Evolutionary conservation across 352 stramenopile species (phyloP), one percentile per base, ranked within the genome.

Genomic region (Phytopythium kandeliae): DNA sequence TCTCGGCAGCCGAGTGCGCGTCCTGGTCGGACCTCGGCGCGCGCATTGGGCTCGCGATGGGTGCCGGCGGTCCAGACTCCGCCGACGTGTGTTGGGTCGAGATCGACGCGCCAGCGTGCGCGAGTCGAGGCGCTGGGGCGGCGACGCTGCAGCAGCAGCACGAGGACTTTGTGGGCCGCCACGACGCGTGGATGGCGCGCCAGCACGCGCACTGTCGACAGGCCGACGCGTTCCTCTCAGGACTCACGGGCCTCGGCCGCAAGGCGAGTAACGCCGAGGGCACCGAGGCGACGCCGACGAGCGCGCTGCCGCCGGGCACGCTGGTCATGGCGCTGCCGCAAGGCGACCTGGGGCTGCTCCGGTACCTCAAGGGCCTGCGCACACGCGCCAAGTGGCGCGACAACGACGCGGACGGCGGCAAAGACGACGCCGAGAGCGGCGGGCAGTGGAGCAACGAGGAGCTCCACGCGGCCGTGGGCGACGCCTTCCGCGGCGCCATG

Each of bases 351-450:
- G 74, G 63, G 15, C 61, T 91, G 44, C 58, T 91, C 53, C 65
- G 77, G 15, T 86, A 92, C 55, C 65, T 91, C 41, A 87, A 89
- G 55, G 84, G 65, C 0, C 58, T 91, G 26, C 77, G 79, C 12
- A 89, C 75, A 26, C 80, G 80, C 41, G 74, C 84, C 35, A 82
- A 82, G 46, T 94, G 84, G 84, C 77, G 78, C 21, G 79, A 94
- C 50, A 51, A 46, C 35, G 60, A 70, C 43, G 57, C 62, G n/a
- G 5, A 65, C 6, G 57, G 54, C 38, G 46, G 54, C 25, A 53
- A 58, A 0, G 69, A 81, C 55, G 70, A 64, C 34, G 45, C 77
- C 22, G 78, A 94, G 51, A 13, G 45, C 45, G 33, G 26, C 28
- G 34, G 58, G 22, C 49, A 48, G 25, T 82, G 73, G 59, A 67